These are phyloP conservation scores for Carnegiea gigantea DNA, from an alignment of 179 eudicot species.

Conservation along the genomic window DNA sequence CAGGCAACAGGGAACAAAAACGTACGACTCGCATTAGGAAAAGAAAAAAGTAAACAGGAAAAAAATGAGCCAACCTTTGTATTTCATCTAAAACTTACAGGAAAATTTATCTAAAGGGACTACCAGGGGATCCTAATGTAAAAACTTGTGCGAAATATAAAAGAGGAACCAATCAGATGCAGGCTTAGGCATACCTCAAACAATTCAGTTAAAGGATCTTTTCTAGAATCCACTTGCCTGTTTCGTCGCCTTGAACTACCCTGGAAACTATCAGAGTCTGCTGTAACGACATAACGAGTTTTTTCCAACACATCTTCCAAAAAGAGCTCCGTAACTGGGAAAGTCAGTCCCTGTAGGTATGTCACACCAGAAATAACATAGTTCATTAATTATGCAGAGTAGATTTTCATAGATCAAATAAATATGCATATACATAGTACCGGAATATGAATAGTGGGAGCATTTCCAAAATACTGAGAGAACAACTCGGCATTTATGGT, in stretches of 20 bases:
- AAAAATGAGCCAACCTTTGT: not conserved
- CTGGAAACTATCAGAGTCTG: constrained; percentile 57
- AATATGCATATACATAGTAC: constrained; percentile 36
- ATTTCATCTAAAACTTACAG: not conserved
- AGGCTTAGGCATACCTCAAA: constrained; percentile 59
- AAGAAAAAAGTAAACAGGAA: not conserved
- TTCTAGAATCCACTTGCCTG: constrained; percentile 67
- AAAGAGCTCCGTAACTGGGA: constrained; percentile 79
- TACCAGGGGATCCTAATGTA: not conserved
- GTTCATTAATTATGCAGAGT: not conserved
- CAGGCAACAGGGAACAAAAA: not conserved
- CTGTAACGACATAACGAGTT: constrained; percentile 57
- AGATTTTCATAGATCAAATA: constrained; percentile 13
- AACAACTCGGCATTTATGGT: constrained; percentile 94
- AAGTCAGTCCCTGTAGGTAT: constrained; percentile 69
- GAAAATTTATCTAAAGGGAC: not conserved
- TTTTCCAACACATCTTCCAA: constrained; percentile 93
- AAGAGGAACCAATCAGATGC: constrained; percentile 3
- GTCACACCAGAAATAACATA: constrained; percentile 8
- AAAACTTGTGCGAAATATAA: not conserved
- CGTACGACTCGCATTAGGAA: not conserved
- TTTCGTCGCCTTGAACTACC: constrained; percentile 66
- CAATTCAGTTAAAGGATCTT: constrained; percentile 73
- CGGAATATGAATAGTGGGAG: constrained; percentile 85
- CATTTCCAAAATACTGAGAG: constrained; percentile 83